Conservation (phyloP, 441 rosid species). For the Eruca vesicaria region DNA sequence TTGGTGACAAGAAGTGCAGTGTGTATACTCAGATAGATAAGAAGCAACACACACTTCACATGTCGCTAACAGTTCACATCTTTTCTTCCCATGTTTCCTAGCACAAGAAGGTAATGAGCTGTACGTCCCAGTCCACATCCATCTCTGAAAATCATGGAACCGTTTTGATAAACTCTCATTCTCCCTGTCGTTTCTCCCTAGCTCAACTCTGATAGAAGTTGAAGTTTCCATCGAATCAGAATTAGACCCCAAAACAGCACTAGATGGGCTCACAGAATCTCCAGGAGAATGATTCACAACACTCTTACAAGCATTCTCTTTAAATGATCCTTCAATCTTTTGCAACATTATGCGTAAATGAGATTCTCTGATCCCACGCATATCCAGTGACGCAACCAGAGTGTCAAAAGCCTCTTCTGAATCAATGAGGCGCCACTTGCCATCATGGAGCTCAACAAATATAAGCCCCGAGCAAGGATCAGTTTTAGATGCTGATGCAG, state of each 20-base stretch:
- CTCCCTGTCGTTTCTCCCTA: conserved; percentile 72
- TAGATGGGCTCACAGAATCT: conserved; percentile 54
- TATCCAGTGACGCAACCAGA: conserved; percentile 75
- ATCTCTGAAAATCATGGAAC: conserved; percentile 76
- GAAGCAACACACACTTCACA: conserved; percentile 69
- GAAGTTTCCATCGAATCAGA: conserved; percentile 51
- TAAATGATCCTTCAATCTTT: conserved; percentile 82
- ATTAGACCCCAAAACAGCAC: conserved; percentile 59
- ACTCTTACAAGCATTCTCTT: conserved; percentile 49
- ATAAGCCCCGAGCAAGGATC: conserved; percentile 94
- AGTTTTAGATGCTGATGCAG: conserved; percentile 78
- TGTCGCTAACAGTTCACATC: conserved; percentile 57
- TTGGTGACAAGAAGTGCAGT: conserved; percentile 70
- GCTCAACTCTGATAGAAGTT: conserved; percentile 70
- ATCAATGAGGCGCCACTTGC: conserved; percentile 89
- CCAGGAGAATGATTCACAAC: conserved; percentile 39
- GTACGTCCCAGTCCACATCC: conserved; percentile 83
- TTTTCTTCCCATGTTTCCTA: conserved; percentile 62
- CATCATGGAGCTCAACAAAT: conserved; percentile 80
- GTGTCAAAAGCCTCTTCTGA: conserved; percentile 93
- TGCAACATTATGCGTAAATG: conserved; percentile 89
- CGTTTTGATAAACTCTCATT: conserved; percentile 64
- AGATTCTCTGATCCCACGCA: conserved; percentile 94
- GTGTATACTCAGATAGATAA: conserved; percentile 46
- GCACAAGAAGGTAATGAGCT: conserved; percentile 57